Evolutionary conservation across 2,329 filamentous ascomycete genomes (phyloP).

Genomic region (Aspergillus pseudonomiae): DNA sequence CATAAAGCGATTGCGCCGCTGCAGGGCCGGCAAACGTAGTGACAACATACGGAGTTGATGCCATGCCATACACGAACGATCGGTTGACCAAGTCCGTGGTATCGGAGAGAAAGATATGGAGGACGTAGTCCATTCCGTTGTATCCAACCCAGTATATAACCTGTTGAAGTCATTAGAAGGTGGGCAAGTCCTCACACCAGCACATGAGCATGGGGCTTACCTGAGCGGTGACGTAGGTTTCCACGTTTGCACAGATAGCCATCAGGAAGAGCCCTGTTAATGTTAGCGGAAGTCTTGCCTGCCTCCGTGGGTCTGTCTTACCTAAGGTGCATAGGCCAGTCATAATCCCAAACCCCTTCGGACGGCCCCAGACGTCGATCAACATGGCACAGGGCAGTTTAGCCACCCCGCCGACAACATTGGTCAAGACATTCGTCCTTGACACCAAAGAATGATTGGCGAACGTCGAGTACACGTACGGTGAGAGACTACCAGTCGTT

Average conservation of each 20-base stretch:
- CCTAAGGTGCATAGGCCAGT: slow-evolving; percentile 7
- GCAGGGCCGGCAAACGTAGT: slow-evolving; percentile 53
- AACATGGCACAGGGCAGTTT: slow-evolving; percentile 65
- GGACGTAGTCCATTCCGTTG: slow-evolving; percentile 57
- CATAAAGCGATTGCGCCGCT: slow-evolving; percentile 56
- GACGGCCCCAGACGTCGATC: slow-evolving; percentile 64
- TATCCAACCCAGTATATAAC: slow-evolving; percentile 56
- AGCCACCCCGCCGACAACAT: slow-evolving; percentile 58
- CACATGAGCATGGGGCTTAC: slow-evolving; percentile 40
- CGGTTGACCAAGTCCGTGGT: slow-evolving; percentile 63
- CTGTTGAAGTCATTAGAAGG: background rate
- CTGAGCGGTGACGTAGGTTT: slow-evolving; percentile 64
- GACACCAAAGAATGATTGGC: slow-evolving; percentile 11
- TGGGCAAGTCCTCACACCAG: too few species aligned
- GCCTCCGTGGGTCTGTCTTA: background rate
- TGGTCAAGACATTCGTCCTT: slow-evolving; percentile 53
- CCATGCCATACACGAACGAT: slow-evolving; percentile 61
- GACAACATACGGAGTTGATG: slow-evolving; percentile 62
- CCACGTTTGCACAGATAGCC: slow-evolving; percentile 62
- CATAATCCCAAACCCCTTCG: slow-evolving; percentile 52
- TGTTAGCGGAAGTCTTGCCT: background rate
- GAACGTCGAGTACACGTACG: slow-evolving; percentile 15
- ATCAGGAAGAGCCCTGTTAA: slow-evolving; percentile 60
- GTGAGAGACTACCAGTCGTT: slow-evolving; percentile 8
- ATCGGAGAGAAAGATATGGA: slow-evolving; percentile 64